Evolutionary conservation across 2,329 filamentous ascomycete genomes (phyloP), one percentile per base, ranked within the genome.

Genomic region (Elsinoe arachidis): DNA sequence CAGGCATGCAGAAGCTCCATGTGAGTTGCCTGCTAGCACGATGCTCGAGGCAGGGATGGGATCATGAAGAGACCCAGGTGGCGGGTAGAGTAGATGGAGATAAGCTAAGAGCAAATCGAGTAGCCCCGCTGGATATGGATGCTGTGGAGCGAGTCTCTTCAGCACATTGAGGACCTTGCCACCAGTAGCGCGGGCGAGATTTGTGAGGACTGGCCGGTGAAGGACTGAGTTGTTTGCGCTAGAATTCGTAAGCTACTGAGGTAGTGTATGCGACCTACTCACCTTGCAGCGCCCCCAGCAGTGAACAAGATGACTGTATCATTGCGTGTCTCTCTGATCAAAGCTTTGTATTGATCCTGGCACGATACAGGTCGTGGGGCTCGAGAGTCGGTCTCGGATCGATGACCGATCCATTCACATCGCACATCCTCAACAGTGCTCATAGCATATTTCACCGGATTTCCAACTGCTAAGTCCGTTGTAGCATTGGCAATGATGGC

Each of bases 101-200:
- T 78, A 78, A n/a, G 73, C 70, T 12, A 73, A 66, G n/a, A 78
- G 63, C 23, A 71, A 69, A 62, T 78, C 76, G 39, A 77, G 67
- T 5, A 78, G 63, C 2, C 73, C 73, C 3, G 74, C 69, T 14
- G 75, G 76, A 60, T 77, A 78, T 9, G 76, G 72, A 41, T 74
- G 66, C 53, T 77, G 73, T 14, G 76, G 76, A 2, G 75, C 74
- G 5, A 77, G 69, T 53, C 76, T 71, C 61, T 77, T 77, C 49
- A 73, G 69, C 21, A 78, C 72, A 10, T 73, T 76, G 33, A 76
- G 66, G 21, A 68, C 68, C 5, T 71, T 70, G 11, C 72, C 72
- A 14, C 72, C 68, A 6, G 71, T 72, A 10, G 65, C 59, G 57
- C 70, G 74, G 19, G 72, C 72, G 1, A 76, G 64, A 26, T 39